Evolutionary conservation across 192 early-diverging fungal genomes (phyloP).

Genomic region (Mortierella claussenii): DNA sequence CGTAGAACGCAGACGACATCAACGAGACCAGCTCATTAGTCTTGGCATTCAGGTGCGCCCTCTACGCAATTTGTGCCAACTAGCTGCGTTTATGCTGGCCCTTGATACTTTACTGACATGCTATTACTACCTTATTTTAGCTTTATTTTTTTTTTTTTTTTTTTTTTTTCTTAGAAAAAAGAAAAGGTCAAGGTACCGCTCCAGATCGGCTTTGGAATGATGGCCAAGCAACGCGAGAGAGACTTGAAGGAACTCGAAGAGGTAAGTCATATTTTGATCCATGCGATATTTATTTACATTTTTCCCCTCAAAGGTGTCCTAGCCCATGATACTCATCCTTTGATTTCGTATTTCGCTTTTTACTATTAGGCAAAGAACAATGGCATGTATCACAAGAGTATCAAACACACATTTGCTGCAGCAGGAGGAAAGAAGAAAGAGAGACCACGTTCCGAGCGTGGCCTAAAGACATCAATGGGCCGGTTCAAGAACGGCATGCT

Average conservation of each 20-base stretch:
- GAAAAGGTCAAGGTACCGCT: constrained; percentile 34
- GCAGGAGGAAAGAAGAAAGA: constrained; percentile 52
- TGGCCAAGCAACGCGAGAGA: constrained; percentile 48
- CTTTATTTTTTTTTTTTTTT: neutral
- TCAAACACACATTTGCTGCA: constrained; percentile 50
- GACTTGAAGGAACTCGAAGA: constrained; percentile 48
- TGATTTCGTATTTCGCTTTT: neutral
- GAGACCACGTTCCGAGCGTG: constrained; percentile 35
- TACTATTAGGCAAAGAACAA: constrained; percentile 45
- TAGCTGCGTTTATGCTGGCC: too few species aligned
- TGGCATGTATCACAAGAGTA: constrained; percentile 47
- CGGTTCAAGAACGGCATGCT: constrained; percentile 50
- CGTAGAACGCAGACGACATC: constrained; percentile 36
- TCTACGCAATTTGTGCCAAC: neutral
- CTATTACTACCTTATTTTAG: neutral
- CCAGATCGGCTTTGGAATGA: constrained; percentile 42
- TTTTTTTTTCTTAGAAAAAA: constrained; percentile 28
- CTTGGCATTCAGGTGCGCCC: constrained; percentile 45
- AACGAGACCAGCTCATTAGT: constrained; percentile 34
- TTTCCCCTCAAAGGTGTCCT: neutral
- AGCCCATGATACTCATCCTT: neutral
- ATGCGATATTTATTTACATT: neutral
- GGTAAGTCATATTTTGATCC: constrained; percentile 3
- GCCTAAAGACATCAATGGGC: constrained; percentile 49
- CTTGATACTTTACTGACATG: too few species aligned